Percentiles rank a stretch among this genome's conserved stretches.
Evolutionary conservation across 495 filamentous ascomycete species (phyloP).

Genomic region (Penicillium pancosmium): DNA sequence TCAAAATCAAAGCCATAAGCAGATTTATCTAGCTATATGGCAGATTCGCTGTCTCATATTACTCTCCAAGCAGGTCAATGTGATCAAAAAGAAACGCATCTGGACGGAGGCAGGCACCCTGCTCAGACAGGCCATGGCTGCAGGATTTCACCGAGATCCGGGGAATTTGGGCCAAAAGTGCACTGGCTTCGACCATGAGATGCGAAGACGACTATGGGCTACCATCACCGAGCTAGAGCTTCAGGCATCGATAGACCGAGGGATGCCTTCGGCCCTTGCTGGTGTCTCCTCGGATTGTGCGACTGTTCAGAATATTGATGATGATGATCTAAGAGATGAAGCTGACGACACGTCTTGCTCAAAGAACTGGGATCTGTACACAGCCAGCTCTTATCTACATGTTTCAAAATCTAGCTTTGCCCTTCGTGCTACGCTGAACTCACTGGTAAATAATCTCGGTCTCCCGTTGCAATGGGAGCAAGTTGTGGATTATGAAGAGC

Average conservation of each 20-base stretch:
- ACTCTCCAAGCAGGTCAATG: slow-evolving; percentile 52
- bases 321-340: slow-evolving; percentile 30
- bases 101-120: slow-evolving; percentile 56
- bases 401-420: slow-evolving; percentile 25
- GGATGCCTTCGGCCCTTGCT: slow-evolving; percentile 54
- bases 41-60: slow-evolving; percentile 53
- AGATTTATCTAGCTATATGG: slow-evolving; percentile 48
- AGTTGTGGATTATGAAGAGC: slow-evolving; percentile 30
- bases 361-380: slow-evolving; percentile 21
- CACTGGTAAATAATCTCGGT: slow-evolving; percentile 31
- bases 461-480: slow-evolving; percentile 27
- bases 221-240: slow-evolving; percentile 57
- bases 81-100: slow-evolving; percentile 51
- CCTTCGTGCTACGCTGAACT: slow-evolving; percentile 29
- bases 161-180: slow-evolving; percentile 29
- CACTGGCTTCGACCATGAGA: slow-evolving; percentile 50
- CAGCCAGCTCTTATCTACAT: slow-evolving; percentile 26
- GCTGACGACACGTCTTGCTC: slow-evolving; percentile 33
- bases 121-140: slow-evolving; percentile 50
- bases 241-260: slow-evolving; percentile 55
- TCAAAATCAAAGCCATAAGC: slow-evolving; percentile 39
- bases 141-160: slow-evolving; percentile 60
- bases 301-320: slow-evolving; percentile 51
- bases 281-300: slow-evolving; percentile 53
- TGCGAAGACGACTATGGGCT: slow-evolving; percentile 58